Evolutionary conservation across 2,329 filamentous ascomycete genomes (phyloP).

Genomic region (Beauveria caledonica): DNA sequence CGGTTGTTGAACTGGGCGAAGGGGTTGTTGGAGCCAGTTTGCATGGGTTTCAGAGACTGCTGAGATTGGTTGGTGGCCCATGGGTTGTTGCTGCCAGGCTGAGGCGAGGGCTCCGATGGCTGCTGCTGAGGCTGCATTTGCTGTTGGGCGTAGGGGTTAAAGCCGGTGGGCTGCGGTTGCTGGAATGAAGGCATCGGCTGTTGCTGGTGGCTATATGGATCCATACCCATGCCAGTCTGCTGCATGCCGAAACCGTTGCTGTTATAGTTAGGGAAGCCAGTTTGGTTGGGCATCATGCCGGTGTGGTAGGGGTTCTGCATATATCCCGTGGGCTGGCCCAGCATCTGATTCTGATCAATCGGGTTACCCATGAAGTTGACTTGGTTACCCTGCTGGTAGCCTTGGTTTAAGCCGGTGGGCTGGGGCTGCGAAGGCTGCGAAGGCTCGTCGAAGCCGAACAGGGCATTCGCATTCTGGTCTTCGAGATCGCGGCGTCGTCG

Average conservation of each 20-base stretch:
- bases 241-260: constrained; percentile 59
- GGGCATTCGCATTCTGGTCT: constrained; percentile 69
- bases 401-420: constrained; percentile 87
- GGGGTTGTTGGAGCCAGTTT: constrained; percentile 95
- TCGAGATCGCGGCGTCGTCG: constrained; percentile 79
- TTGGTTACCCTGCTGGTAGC: constrained; percentile 91
- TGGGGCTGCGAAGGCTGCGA: constrained; percentile 56
- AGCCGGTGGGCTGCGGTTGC: constrained; percentile 45
- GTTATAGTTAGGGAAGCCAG: constrained; percentile 31
- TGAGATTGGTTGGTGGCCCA: constrained; percentile 62
- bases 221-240: constrained; percentile 60
- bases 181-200: constrained; percentile 33
- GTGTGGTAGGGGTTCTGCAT: constrained; percentile 47
- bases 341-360: constrained; percentile 67
- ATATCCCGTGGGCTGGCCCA: constrained; percentile 74
- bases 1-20: constrained; percentile 70
- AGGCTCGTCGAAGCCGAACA: constrained; percentile 74
- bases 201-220: constrained; percentile 57
- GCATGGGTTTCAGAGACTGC: constrained; percentile 66
- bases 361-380: constrained; percentile 98
- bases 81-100: constrained; percentile 86
- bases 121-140: constrained; percentile 33
- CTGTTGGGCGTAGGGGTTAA: constrained; percentile 44
- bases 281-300: constrained; percentile 41
- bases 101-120: constrained; percentile 52